Evolutionary conservation across 1,284 basidiomycete genomes (phyloP).

Genomic region (Microbotryum scabiosae): DNA sequence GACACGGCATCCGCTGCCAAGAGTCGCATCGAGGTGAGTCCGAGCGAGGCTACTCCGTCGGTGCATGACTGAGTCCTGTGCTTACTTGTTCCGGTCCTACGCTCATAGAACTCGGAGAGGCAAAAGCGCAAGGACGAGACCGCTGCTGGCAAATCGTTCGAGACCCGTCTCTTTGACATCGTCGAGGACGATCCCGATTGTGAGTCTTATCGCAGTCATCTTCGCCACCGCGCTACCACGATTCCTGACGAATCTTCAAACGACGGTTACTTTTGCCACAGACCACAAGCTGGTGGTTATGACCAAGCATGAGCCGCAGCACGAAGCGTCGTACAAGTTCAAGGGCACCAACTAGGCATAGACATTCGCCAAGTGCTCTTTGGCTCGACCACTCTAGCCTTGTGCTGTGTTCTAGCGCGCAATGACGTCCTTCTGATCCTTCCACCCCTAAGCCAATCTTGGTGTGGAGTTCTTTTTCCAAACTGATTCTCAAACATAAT

Average conservation of each 20-base stretch:
- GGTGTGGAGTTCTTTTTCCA: too few relatives aligned
- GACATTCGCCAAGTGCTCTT: too few relatives aligned
- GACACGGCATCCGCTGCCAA: constrained; percentile 86
- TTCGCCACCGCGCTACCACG: background rate
- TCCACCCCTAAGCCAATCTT: too few relatives aligned
- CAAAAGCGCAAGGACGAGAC: constrained; percentile 77
- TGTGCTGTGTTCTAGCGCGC: too few relatives aligned
- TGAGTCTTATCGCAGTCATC: constrained; percentile 8
- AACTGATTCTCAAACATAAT: too few relatives aligned
- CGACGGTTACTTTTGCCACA: background rate
- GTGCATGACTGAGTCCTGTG: background rate
- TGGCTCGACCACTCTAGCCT: too few relatives aligned
- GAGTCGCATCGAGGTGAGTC: constrained; percentile 73
- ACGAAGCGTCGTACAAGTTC: too few relatives aligned
- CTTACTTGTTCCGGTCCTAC: background rate
- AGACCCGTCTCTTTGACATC: constrained; percentile 41
- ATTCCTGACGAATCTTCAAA: background rate
- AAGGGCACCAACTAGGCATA: too few relatives aligned
- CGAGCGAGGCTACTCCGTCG: background rate
- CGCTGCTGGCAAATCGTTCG: constrained; percentile 60
- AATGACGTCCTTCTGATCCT: too few relatives aligned
- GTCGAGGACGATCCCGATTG: constrained; percentile 40
- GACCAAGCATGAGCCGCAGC: constrained; percentile 24
- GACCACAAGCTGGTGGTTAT: constrained; percentile 23
- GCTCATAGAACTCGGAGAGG: constrained; percentile 72